Evolutionary conservation across 192 early-diverging fungal genomes (phyloP), one percentile per base, ranked within the genome.

Genomic region (Polychytrium aggregatum): DNA sequence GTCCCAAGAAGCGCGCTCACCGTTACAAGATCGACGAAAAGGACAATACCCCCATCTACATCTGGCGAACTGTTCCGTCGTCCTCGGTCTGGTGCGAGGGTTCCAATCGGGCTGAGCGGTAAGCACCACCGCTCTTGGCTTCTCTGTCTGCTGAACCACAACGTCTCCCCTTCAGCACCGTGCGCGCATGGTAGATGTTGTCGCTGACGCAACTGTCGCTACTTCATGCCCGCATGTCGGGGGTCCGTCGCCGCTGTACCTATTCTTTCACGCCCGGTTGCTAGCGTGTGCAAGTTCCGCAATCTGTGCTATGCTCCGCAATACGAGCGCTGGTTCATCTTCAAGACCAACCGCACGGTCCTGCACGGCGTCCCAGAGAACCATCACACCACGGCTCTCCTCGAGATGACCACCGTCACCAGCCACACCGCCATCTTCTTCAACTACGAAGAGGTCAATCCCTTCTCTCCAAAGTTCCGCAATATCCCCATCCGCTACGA

Each of bases 11-110:
- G n/a, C n/a, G n/a, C n/a, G n/a, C n/a, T n/a, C n/a, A n/a, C n/a
- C n/a, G n/a, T n/a, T n/a, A n/a, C n/a, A n/a, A n/a, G n/a, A n/a
- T n/a, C n/a, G n/a, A 24, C 40, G 7, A 41, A 16, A 16, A 55
- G 26, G 46, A 56, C 46, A 56, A 56, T 20, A 52, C 60, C 0
- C 51, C 48, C 8, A 51, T 57, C 11, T n/a, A 17, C 5, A 26
- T 46, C 16, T 38, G 63, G 33, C 30, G 6, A 8, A 43, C 24
- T 1, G 46, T 71, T 28, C 69, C 69, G 7, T 29, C 45, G 1
- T 71, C 69, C 13, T 64, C 61, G 14, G 69, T 65, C 2, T 71
- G 60, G 63, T 71, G 69, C 48, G 10, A 27, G 11, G 69, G 69
- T 13, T 31, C 41, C 13, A 50, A 5, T 31, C 34, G 48, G 17